Evolutionary conservation across 371 early-diverging fungal species (phyloP).

Genomic region (Lichtheimia ramosa): DNA sequence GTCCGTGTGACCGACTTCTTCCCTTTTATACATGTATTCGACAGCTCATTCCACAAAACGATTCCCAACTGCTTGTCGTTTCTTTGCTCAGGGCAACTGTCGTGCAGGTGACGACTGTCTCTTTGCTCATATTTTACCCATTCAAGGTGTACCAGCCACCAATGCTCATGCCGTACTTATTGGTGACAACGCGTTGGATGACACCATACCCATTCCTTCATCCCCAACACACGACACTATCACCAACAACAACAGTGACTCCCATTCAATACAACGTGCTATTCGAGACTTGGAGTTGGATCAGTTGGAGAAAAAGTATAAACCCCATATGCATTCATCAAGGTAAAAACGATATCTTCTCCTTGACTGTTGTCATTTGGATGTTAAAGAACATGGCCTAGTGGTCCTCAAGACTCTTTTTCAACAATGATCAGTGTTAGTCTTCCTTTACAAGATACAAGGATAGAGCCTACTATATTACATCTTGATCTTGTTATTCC

Average conservation of each 20-base stretch:
- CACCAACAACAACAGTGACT: constrained; percentile 11
- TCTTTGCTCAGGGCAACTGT: constrained; percentile 47
- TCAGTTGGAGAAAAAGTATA: constrained; percentile 38
- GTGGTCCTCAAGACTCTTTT: constrained; percentile 10
- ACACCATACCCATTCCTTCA: neutral
- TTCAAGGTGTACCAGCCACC: constrained; percentile 26
- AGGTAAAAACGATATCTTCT: constrained; percentile 12
- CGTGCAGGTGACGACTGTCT: constrained; percentile 47
- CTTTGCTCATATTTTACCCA: constrained; percentile 48
- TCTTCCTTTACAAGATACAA: constrained; percentile 17
- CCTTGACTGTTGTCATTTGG: too few species aligned
- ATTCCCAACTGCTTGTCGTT: constrained; percentile 49
- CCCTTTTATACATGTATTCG: constrained; percentile 9
- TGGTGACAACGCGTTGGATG: constrained; percentile 16
- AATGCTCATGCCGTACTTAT: constrained; percentile 18
- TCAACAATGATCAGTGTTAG: constrained; percentile 23
- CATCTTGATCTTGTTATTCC: constrained; percentile 35
- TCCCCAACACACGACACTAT: neutral
- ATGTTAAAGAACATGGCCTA: neutral
- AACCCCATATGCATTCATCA: constrained; percentile 19
- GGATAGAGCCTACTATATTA: neutral
- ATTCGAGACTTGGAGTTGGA: constrained; percentile 42
- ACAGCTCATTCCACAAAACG: constrained; percentile 31
- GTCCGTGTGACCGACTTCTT: neutral
- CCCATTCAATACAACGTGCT: constrained; percentile 35